Evolutionary conservation across 306 rosid genomes (phyloP).

Genomic region (Quercus parvula): DNA sequence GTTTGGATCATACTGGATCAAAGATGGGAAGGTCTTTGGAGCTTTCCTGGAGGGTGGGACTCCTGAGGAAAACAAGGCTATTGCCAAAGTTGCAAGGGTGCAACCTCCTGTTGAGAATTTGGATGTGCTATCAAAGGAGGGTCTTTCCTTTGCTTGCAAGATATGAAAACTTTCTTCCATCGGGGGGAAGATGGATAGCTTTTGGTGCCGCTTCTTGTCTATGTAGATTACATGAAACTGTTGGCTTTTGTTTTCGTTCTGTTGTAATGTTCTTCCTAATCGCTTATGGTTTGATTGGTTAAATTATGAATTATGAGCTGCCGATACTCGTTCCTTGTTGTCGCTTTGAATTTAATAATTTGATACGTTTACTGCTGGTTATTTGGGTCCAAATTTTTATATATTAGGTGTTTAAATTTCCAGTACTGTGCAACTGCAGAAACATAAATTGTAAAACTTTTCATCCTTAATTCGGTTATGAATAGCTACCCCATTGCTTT

Average conservation of each 20-base stretch:
- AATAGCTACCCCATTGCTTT: no score
- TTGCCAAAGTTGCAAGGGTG: slow-evolving; percentile 79
- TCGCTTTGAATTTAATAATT: not conserved
- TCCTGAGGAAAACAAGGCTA: slow-evolving; percentile 85
- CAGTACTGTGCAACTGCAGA: no score
- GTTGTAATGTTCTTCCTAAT: no score
- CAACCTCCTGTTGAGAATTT: slow-evolving; percentile 59
- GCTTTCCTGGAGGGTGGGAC: slow-evolving; percentile 79
- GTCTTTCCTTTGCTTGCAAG: slow-evolving; percentile 79
- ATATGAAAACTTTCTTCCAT: slow-evolving; percentile 18
- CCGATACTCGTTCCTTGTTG: not conserved
- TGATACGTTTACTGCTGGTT: not conserved
- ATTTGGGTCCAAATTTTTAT: no score
- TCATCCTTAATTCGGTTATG: no score
- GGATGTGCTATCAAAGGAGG: slow-evolving; percentile 71
- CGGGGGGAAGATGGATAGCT: not conserved
- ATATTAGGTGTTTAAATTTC: no score
- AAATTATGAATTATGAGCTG: not conserved
- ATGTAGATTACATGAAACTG: not conserved
- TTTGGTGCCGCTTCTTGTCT: not conserved
- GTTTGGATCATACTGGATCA: slow-evolving; percentile 93
- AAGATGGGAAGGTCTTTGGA: slow-evolving; percentile 82
- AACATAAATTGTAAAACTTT: no score
- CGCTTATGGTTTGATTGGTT: not conserved
- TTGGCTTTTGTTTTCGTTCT: not conserved